A percentile compares a stretch with the other conserved stretches of the same genome.
phyloP scores from a whole-genome alignment of 129 eudicot species.

The Arctium lappa region DNA sequence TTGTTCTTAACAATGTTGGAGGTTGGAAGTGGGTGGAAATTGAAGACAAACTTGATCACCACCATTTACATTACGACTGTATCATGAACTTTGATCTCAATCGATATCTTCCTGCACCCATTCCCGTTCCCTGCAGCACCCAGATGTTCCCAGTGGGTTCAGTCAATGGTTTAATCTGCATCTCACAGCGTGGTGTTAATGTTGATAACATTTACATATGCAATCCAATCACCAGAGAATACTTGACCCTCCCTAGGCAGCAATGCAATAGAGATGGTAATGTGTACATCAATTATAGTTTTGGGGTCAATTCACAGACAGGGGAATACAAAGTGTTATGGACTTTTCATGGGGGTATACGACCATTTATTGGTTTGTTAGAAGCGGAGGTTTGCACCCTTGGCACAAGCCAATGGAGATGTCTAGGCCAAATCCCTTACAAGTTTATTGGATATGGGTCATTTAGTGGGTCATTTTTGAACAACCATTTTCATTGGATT shows the following conservation, averaged over 20 bases:
- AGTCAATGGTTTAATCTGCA: constrained; percentile 35
- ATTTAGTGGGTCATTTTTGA: not conserved
- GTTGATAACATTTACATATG: constrained; percentile 21
- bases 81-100: not conserved
- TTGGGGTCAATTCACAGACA: constrained; percentile 15
- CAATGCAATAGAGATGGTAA: not conserved
- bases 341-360: constrained; percentile 9
- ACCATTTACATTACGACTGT: not conserved
- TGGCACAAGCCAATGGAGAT: constrained; percentile 47
- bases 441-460: not conserved
- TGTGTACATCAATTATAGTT: not conserved
- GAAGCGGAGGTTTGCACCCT: constrained; percentile 42
- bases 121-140: not conserved
- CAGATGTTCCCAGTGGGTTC: constrained; percentile 17
- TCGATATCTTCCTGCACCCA: too few species aligned
- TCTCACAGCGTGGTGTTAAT: constrained; percentile 1
- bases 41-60: constrained; percentile 5
- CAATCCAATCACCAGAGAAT: constrained; percentile 44
- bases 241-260: constrained; percentile 19
- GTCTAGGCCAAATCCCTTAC: constrained; percentile 3
- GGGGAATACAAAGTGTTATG: constrained; percentile 30
- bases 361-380: not conserved
- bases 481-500: constrained; percentile 33
- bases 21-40: constrained; percentile 22
- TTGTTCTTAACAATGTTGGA: not conserved